A percentile compares a stretch with the other conserved stretches of the same genome.
phyloP scores from a whole-genome alignment of 2,329 filamentous ascomycete genomes.

The Emericellopsis atlantica region DNA sequence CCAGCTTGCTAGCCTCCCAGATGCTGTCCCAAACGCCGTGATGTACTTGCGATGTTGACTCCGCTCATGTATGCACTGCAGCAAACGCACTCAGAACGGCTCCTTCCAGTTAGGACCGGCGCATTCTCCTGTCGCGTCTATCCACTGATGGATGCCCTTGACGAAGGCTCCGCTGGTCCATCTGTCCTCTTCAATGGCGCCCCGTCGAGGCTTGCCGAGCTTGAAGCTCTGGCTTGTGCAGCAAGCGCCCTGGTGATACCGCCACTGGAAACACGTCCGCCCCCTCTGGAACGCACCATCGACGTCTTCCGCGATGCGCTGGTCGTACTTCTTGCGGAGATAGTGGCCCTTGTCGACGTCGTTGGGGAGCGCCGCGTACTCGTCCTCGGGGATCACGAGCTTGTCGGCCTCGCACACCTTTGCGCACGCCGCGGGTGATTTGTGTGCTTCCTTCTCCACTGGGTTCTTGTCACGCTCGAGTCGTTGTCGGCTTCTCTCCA shows the following conservation, averaged over 20 bases:
- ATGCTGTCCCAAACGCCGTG: too few relatives aligned
- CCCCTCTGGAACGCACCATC: conserved; percentile 13
- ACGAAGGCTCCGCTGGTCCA: conserved; percentile 33
- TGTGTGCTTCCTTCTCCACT: conserved; percentile 30
- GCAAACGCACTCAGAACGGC: conserved; percentile 9
- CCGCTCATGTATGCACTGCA: too few relatives aligned
- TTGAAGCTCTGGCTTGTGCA: conserved; percentile 30
- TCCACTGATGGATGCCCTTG: conserved; percentile 33
- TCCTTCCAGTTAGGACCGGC: conserved; percentile 23
- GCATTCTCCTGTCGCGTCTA: conserved; percentile 29
- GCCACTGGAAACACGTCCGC: conserved; percentile 32
- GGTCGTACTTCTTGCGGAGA: conserved; percentile 13
- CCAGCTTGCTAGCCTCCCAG: too few relatives aligned
- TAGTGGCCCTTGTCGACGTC: conserved; percentile 14
- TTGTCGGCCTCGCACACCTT: conserved; percentile 31
- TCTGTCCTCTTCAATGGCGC: conserved; percentile 15
- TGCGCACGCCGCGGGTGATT: conserved; percentile 31
- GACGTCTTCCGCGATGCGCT: conserved; percentile 5
- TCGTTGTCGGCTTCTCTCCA: conserved; percentile 20
- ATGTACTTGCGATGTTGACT: too few relatives aligned
- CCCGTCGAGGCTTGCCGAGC: conserved; percentile 23
- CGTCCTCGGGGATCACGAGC: conserved; percentile 20
- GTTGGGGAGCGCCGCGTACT: conserved; percentile 14
- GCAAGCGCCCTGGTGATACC: conserved; percentile 29
- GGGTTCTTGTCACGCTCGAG: conserved; percentile 23